Conservation (phyloP, 768 basidiomycete genomes). For the Kockovaella imperatae region DNA sequence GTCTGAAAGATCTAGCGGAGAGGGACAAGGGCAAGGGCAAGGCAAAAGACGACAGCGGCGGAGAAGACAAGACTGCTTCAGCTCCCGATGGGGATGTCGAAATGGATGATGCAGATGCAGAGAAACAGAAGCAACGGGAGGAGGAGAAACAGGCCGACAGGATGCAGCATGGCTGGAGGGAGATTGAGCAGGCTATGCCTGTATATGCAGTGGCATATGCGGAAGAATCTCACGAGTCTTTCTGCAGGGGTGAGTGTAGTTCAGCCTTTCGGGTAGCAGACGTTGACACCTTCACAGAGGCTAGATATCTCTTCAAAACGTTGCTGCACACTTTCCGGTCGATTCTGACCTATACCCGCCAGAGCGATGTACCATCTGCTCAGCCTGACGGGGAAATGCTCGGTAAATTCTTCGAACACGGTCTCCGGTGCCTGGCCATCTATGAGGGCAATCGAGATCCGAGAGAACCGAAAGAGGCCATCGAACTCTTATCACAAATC, state of each 20-base stretch:
- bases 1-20: slow-evolving; percentile 27
- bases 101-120: slow-evolving; percentile 19
- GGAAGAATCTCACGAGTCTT: slow-evolving; percentile 71
- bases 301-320: slow-evolving; percentile 74
- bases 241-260: slow-evolving; percentile 57
- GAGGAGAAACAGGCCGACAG: slow-evolving; percentile 14
- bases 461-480: slow-evolving; percentile 64
- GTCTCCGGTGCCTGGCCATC: slow-evolving; percentile 72
- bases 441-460: slow-evolving; percentile 51
- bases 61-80: slow-evolving; percentile 15
- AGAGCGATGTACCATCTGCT: slow-evolving; percentile 58
- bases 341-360: slow-evolving; percentile 65
- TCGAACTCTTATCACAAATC: slow-evolving; percentile 71
- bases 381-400: slow-evolving; percentile 79
- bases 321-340: slow-evolving; percentile 81
- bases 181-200: slow-evolving; percentile 79
- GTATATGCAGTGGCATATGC: slow-evolving; percentile 69
- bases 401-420: slow-evolving; percentile 76
- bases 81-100: slow-evolving; percentile 17
- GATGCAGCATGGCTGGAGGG: slow-evolving; percentile 52
- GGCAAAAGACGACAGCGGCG: slow-evolving; percentile 40
- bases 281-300: slow-evolving; percentile 52
- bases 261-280: not conserved
- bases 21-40: slow-evolving; percentile 42
- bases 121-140: not conserved